Evolutionary conservation across 2,329 filamentous ascomycete genomes (phyloP), one percentile per base, ranked within the genome.

Genomic region (Phaeosphaeriaceae sp.): DNA sequence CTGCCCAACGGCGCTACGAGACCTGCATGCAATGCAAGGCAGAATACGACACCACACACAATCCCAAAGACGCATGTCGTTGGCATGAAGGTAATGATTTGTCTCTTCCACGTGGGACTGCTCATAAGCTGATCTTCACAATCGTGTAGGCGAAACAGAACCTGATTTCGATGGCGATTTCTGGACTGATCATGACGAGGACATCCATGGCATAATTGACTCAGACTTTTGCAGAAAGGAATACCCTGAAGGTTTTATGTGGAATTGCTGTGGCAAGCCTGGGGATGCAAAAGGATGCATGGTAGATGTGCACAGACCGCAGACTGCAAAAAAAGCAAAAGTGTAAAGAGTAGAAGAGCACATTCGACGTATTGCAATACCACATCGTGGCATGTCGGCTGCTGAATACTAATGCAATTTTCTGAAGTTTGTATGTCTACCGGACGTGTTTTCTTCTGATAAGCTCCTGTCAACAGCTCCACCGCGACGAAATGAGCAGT

Each of bases 41-140:
- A 53, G 61, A 67, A 41, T 68, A 61, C 49, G 65, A 67, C 45
- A 55, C 63, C 9, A 54, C 56, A 3, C 24, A 61, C 3, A 66
- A 66, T 33, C n/a, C 36, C 3, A 44, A 50, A 2, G 54, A 57
- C 2, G 51, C 49, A 47, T 71, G 67, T 40, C n/a, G 22, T 24
- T 66, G 64, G 46, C 66, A 70, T 59, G 47, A 50, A 15, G 56
- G 67, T 64, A 60, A 49, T 17, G 17, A 5, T n/a, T 36, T 10
- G 11, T n/a, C 19, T 21, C 9, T 27, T 27, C n/a, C 36, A 10
- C n/a, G 1, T 20, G 13, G 6, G 6, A 2, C 13, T n/a, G 13
- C 15, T 33, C 21, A 11, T n/a, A 11, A 19, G 17, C n/a, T 33
- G 22, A 48, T 15, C 9, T 19, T 11, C 5, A 13, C 17, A 47